Conservation (phyloP, 2,329 filamentous ascomycete species). For the Aplosporella prunicola region DNA sequence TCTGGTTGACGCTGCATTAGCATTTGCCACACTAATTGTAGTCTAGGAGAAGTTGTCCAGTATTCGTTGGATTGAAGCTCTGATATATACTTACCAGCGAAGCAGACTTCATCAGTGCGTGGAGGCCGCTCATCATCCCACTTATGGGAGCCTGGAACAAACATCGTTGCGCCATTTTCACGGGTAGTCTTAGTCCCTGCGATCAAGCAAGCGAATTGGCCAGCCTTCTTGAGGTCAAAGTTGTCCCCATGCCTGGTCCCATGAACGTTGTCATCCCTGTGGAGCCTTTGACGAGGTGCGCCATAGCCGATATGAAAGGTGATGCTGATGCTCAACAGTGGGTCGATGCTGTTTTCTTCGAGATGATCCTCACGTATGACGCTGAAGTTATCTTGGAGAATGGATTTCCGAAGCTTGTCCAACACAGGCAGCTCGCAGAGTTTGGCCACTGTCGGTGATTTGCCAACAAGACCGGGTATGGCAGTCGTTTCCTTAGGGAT, state of each 20-base stretch:
- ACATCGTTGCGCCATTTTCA: constrained; percentile 27
- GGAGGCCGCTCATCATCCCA: constrained; percentile 22
- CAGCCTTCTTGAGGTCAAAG: constrained; percentile 13
- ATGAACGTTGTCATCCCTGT: constrained; percentile 26
- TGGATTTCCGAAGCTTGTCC: constrained; percentile 16
- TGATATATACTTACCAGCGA: constrained; percentile 18
- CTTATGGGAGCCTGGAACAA: constrained; percentile 23
- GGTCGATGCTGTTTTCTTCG: constrained; percentile 16
- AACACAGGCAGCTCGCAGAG: constrained; percentile 18
- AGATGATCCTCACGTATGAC: constrained; percentile 16
- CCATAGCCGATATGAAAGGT: constrained; percentile 22
- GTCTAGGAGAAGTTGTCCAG: too few relatives aligned
- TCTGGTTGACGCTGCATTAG: constrained; percentile 15
- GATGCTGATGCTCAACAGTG: constrained; percentile 21
- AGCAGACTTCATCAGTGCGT: constrained; percentile 22
- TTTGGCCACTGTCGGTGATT: constrained; percentile 19
- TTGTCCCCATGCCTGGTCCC: constrained; percentile 17
- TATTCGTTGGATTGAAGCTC: background rate
- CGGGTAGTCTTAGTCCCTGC: constrained; percentile 20
- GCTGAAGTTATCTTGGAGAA: constrained; percentile 19
- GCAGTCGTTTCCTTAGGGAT: constrained; percentile 20
- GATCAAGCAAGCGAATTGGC: constrained; percentile 22
- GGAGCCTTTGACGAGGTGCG: constrained; percentile 22
- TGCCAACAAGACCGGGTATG: constrained; percentile 23
- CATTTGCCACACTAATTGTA: background rate